Base-by-base conservation (phyloP, 805 yeast species). In the Pichia paraexigua region DNA sequence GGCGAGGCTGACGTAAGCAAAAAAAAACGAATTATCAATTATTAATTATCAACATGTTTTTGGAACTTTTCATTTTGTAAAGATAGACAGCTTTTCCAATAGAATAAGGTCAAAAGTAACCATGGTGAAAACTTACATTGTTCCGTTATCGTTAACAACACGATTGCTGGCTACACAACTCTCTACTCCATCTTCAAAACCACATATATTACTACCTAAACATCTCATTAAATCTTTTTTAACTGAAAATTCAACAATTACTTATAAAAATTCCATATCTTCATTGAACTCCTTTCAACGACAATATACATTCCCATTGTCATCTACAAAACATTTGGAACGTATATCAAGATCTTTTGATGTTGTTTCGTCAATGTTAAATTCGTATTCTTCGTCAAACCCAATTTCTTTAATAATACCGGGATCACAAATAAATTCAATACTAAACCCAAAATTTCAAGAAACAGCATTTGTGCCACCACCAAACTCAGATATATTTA, bases 401-500 rank as follows among this genome's bases (percentile, higher is more conserved):
- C 6, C 49, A 20, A 32, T 45, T 5, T 46, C 49, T 17, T 17
- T 51, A 9, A 45, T 46, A 12, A 9, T 51, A 11, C 53, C 54
- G 3, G 35, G 47, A 18, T 35, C 54, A 17, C 54, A 50, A 32
- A 13, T 46, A 41, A 35, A 28, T 15, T 42, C 39, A 8, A 43
- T 40, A 11, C n/a, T 52, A 5, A 22, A 44, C 20, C 28, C 52
- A 22, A 37, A 30, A 11, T 15, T 22, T 15, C 27, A 41, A 22
- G 21, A 40, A 10, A 20, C 40, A 44, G 37, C n/a, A 42, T 28
- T 40, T 13, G 27, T 56, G 53, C 51, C 47, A 27, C 41, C 43
- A 43, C 35, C 43, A 17, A 46, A 58, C 12, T 54, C 68, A 10
- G 62, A 56, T 41, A 22, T 65, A 7, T n/a, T 64, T 4, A 54